A percentile compares a stretch with the other conserved stretches of the same genome.
Evolutionary conservation across 768 basidiomycete species (phyloP).

Genomic region (Phlebiopsis flavidoalba): DNA sequence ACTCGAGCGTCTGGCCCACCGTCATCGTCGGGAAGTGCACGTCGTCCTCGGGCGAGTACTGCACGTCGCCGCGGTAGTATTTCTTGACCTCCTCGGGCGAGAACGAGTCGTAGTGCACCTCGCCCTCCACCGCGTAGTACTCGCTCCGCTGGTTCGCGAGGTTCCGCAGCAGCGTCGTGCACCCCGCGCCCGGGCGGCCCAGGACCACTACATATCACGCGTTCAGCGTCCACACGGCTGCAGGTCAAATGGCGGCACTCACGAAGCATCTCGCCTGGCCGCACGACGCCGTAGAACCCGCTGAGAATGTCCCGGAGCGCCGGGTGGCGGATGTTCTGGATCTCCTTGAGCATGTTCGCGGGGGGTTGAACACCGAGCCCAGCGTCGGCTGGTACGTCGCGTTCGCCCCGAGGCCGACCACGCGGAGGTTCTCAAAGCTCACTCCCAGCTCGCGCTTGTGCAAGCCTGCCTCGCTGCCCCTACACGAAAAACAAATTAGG

Average conservation of each 20-base stretch:
- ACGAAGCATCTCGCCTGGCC: constrained; percentile 68
- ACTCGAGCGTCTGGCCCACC: constrained; percentile 68
- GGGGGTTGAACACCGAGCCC: constrained; percentile 61
- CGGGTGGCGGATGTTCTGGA: constrained; percentile 52
- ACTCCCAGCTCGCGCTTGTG: constrained; percentile 55
- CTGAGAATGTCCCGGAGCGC: constrained; percentile 52
- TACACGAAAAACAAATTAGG: neutral
- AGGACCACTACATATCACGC: constrained; percentile 59
- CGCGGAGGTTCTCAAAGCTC: constrained; percentile 50
- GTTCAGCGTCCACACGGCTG: neutral
- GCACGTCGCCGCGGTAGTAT: constrained; percentile 74
- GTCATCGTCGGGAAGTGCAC: constrained; percentile 83
- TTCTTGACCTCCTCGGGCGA: constrained; percentile 56
- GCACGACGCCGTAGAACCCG: constrained; percentile 51
- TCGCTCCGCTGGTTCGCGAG: constrained; percentile 73
- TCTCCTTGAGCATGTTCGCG: constrained; percentile 32
- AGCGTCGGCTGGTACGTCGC: constrained; percentile 56
- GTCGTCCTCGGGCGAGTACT: constrained; percentile 83
- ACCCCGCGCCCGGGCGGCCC: constrained; percentile 85
- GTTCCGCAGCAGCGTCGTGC: constrained; percentile 77
- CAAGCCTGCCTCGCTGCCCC: constrained; percentile 22
- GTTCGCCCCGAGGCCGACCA: constrained; percentile 54
- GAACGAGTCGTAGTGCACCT: constrained; percentile 74
- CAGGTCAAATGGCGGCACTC: neutral
- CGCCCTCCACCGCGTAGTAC: constrained; percentile 63